These are phyloP conservation scores for Trametes punicea DNA, from an alignment of 768 basidiomycete genomes.

Conservation along the genomic window DNA sequence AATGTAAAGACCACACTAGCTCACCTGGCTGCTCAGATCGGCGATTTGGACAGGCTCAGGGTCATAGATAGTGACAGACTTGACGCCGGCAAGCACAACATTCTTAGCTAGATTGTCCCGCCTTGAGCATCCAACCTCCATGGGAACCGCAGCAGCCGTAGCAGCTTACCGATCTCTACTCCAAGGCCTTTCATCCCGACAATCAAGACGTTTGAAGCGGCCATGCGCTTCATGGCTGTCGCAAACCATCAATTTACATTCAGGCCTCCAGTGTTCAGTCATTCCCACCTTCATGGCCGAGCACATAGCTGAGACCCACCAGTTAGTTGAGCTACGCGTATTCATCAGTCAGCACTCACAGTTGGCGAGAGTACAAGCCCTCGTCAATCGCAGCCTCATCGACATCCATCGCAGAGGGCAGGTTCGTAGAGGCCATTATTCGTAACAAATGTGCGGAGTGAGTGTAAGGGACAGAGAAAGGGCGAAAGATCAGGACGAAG, in stretches of 20 bases:
- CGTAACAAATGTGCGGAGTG: slow-evolving; percentile 5
- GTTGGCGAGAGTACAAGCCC: slow-evolving; percentile 88
- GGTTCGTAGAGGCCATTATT: slow-evolving; percentile 38
- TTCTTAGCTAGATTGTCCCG: slow-evolving; percentile 72
- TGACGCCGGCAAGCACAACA: slow-evolving; percentile 91
- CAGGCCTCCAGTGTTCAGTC: background rate
- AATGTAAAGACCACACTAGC: slow-evolving; percentile 38
- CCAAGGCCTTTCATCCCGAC: slow-evolving; percentile 91
- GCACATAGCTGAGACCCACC: slow-evolving; percentile 66
- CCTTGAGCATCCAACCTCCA: background rate
- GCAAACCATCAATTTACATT: slow-evolving; percentile 20
- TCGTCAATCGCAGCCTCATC: slow-evolving; percentile 90
- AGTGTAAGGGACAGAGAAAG: background rate
- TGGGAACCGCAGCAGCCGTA: background rate
- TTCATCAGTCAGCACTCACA: slow-evolving; percentile 51
- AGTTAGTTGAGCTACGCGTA: slow-evolving; percentile 7
- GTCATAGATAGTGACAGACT: slow-evolving; percentile 94
- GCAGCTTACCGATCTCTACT: slow-evolving; percentile 79
- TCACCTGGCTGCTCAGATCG: slow-evolving; percentile 96
- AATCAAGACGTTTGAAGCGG: slow-evolving; percentile 89
- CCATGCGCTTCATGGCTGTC: slow-evolving; percentile 99
- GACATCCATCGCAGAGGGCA: slow-evolving; percentile 67
- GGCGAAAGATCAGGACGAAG: slow-evolving; percentile 4
- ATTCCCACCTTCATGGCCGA: slow-evolving; percentile 86
- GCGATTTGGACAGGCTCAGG: slow-evolving; percentile 84